These are phyloP conservation scores for Yamadazyma membranifaciens DNA, from an alignment of 1,139 yeast genomes.

Conservation along the genomic window DNA sequence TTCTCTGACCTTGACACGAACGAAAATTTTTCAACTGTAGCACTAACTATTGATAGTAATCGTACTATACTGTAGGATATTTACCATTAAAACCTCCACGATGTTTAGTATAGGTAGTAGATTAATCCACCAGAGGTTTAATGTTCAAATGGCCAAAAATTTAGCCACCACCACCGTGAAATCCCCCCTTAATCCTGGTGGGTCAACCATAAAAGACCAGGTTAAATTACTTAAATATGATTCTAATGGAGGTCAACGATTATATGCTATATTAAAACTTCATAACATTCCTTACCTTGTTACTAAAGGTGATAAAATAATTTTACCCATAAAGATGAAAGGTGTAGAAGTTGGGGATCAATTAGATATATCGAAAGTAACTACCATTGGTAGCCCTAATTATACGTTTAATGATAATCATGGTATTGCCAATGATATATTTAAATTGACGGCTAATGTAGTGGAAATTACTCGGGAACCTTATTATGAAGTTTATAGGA, in stretches of 20 bases:
- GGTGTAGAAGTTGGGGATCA: constrained; percentile 80
- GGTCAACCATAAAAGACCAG: constrained; percentile 1
- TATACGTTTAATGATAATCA: constrained; percentile 51
- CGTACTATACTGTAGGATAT: too few species aligned
- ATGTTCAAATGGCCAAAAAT: background rate
- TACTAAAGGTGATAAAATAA: constrained; percentile 83
- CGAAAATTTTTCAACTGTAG: constrained; percentile 3
- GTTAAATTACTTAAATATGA: constrained; percentile 54
- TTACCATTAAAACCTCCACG: background rate
- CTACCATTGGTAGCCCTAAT: constrained; percentile 82
- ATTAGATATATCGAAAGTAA: constrained; percentile 68
- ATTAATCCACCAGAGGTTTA: too few species aligned
- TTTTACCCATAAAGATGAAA: constrained; percentile 73
- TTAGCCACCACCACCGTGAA: background rate
- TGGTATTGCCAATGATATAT: constrained; percentile 42
- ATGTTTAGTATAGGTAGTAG: background rate
- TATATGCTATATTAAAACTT: constrained; percentile 81
- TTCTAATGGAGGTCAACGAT: constrained; percentile 41
- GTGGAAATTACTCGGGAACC: constrained; percentile 87
- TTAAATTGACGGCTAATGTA: constrained; percentile 71
- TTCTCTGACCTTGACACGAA: constrained; percentile 5
- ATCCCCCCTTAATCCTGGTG: background rate
- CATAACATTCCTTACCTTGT: constrained; percentile 87
- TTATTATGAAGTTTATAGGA: constrained; percentile 54
- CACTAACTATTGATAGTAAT: too few species aligned